Conservation (phyloP, 768 basidiomycete genomes). For the Pulveroboletus sp. region DNA sequence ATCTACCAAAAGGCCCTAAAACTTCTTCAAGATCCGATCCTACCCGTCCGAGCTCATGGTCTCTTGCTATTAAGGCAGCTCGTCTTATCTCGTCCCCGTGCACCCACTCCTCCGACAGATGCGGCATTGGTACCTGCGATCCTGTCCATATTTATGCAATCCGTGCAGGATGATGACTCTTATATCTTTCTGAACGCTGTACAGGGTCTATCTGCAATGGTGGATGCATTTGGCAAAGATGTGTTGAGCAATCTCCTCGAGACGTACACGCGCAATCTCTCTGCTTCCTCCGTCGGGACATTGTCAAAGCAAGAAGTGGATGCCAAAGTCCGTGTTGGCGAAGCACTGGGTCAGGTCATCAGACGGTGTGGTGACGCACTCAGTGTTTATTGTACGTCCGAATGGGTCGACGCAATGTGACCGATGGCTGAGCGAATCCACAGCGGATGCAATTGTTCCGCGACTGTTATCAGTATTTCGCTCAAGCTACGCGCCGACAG, state of each 20-base stretch:
- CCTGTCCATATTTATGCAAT: slow-evolving; percentile 81
- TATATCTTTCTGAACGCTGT: slow-evolving; percentile 93
- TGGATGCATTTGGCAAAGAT: slow-evolving; percentile 63
- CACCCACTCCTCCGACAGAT: slow-evolving; percentile 35
- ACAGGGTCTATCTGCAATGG: slow-evolving; percentile 86
- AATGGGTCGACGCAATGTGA: not conserved
- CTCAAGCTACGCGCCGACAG: slow-evolving; percentile 58
- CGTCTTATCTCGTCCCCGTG: slow-evolving; percentile 40
- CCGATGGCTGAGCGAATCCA: slow-evolving; percentile 4
- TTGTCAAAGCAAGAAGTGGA: slow-evolving; percentile 68
- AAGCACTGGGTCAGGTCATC: slow-evolving; percentile 79
- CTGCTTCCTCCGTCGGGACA: slow-evolving; percentile 31
- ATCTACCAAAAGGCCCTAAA: slow-evolving; percentile 86
- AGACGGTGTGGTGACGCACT: slow-evolving; percentile 69
- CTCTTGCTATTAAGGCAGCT: slow-evolving; percentile 79
- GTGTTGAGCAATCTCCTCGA: slow-evolving; percentile 66
- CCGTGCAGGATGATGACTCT: slow-evolving; percentile 89
- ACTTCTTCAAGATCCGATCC: slow-evolving; percentile 84
- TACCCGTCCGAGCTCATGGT: slow-evolving; percentile 94
- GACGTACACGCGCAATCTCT: slow-evolving; percentile 59
- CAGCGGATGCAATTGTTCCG: slow-evolving; percentile 74
- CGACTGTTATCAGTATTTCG: slow-evolving; percentile 65
- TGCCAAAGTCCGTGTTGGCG: slow-evolving; percentile 72
- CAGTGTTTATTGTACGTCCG: slow-evolving; percentile 59
- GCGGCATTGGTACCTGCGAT: slow-evolving; percentile 77